phyloP scores from a whole-genome alignment of 306 rosid species.

The Citrullus mucosospermus region DNA sequence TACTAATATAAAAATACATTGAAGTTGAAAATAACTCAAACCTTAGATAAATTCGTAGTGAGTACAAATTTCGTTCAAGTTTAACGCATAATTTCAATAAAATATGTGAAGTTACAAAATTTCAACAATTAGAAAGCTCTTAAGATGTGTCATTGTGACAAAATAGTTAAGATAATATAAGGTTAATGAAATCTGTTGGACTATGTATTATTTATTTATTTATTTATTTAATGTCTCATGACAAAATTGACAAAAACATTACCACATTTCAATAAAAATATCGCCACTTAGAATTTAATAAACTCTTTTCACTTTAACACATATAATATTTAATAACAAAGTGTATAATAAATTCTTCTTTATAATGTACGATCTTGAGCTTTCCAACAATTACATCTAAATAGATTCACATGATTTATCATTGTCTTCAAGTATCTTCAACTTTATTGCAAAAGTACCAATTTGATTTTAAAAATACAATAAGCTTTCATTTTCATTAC shows the following conservation, averaged over 20 bases:
- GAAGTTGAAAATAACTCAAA: too few species aligned
- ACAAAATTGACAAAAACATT: background rate
- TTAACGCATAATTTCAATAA: too few species aligned
- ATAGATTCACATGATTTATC: background rate
- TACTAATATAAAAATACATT: too few species aligned
- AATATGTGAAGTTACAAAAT: too few species aligned
- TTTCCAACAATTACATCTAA: background rate
- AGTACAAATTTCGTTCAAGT: too few species aligned
- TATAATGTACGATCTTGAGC: too few species aligned
- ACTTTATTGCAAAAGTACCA: background rate
- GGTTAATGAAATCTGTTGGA: background rate
- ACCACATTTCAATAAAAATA: background rate
- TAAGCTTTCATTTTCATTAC: background rate
- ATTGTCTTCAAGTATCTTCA: background rate
- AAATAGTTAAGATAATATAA: background rate
- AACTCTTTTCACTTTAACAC: background rate
- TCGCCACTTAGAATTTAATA: background rate
- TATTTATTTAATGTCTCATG: background rate
- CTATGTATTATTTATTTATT: background rate
- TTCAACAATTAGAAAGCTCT: too few species aligned
- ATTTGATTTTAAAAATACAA: background rate
- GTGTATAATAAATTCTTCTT: background rate
- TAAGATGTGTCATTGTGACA: background rate
- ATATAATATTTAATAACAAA: background rate
- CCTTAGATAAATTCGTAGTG: too few species aligned